A percentile compares a stretch with the other conserved stretches of the same genome.
Conservation (phyloP, 139 green algal genomes). For the Chlamydomonas urium region DNA sequence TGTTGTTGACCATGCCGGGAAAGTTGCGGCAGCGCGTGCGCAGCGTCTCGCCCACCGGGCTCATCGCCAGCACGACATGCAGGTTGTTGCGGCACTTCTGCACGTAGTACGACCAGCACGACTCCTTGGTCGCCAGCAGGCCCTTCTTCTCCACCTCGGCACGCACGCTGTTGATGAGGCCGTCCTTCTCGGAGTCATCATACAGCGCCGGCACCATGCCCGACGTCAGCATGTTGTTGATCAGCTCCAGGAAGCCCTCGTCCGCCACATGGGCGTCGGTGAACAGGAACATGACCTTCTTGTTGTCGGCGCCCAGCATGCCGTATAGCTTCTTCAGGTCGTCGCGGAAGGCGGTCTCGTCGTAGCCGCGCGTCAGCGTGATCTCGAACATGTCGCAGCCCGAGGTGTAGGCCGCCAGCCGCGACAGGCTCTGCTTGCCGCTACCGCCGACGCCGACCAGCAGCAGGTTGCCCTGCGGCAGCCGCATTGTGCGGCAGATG, state of each 20-base stretch:
- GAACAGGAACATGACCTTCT: slow-evolving; percentile 80
- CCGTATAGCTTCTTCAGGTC: slow-evolving; percentile 81
- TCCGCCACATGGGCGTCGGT: slow-evolving; percentile 80
- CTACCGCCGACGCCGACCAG: slow-evolving; percentile 82
- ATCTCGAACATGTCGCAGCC: slow-evolving; percentile 81
- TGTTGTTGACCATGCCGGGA: slow-evolving; percentile 85
- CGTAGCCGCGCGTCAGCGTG: slow-evolving; percentile 80
- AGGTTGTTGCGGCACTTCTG: slow-evolving; percentile 75
- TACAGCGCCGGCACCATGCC: slow-evolving; percentile 86
- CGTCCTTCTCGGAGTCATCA: slow-evolving; percentile 72
- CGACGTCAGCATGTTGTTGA: slow-evolving; percentile 87
- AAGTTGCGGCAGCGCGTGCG: slow-evolving; percentile 79
- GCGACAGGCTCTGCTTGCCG: slow-evolving; percentile 71
- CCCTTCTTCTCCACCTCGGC: slow-evolving; percentile 50
- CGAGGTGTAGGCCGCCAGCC: slow-evolving; percentile 54
- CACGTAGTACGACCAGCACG: slow-evolving; percentile 69
- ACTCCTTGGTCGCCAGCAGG: slow-evolving; percentile 60
- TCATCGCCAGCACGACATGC: slow-evolving; percentile 81
- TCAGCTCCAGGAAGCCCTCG: slow-evolving; percentile 82
- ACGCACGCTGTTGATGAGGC: slow-evolving; percentile 27
- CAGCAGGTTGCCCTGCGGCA: slow-evolving; percentile 71
- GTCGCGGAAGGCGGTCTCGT: slow-evolving; percentile 74
- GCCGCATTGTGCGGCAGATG: slow-evolving; percentile 68
- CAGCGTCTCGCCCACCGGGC: slow-evolving; percentile 70
- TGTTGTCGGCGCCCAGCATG: slow-evolving; percentile 68